phyloP scores from a whole-genome alignment of 495 filamentous ascomycete species.

The Hypomontagnella monticulosa region DNA sequence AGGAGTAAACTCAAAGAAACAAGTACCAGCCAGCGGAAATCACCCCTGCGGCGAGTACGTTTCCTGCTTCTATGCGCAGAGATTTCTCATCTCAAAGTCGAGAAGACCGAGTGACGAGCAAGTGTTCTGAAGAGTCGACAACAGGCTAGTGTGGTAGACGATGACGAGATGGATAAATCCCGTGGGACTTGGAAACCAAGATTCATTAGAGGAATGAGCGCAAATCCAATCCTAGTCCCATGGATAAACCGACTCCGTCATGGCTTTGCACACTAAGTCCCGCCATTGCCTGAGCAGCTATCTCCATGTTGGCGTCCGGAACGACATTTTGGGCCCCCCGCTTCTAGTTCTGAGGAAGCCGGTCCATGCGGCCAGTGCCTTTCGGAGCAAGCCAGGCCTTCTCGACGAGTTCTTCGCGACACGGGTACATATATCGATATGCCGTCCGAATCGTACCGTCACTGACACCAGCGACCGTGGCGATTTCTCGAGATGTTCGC shows the following conservation, averaged over 20 bases:
- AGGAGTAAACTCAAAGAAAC: slow-evolving; percentile 19
- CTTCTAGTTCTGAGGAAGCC: slow-evolving; percentile 65
- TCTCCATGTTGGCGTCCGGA: background rate
- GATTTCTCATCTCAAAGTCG: background rate
- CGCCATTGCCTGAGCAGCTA: background rate
- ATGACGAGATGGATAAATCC: background rate
- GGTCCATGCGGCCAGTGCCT: slow-evolving; percentile 72
- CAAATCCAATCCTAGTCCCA: background rate
- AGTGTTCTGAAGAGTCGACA: background rate
- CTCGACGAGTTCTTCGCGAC: slow-evolving; percentile 77
- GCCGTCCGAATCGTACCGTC: slow-evolving; percentile 96
- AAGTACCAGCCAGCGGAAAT: slow-evolving; percentile 38
- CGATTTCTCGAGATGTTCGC: slow-evolving; percentile 87
- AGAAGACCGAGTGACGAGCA: background rate
- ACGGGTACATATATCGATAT: slow-evolving; percentile 84
- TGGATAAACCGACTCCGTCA: background rate
- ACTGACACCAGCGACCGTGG: slow-evolving; percentile 81
- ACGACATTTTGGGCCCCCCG: background rate
- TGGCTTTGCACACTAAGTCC: background rate
- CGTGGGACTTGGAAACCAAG: background rate
- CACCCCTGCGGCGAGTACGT: slow-evolving; percentile 39
- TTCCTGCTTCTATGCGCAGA: slow-evolving; percentile 8
- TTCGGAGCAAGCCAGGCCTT: slow-evolving; percentile 73
- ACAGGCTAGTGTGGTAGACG: background rate
- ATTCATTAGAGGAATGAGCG: background rate